These are phyloP conservation scores for Fusarium sp. DNA, from an alignment of 2,329 filamentous ascomycete genomes.

Conservation along the genomic window DNA sequence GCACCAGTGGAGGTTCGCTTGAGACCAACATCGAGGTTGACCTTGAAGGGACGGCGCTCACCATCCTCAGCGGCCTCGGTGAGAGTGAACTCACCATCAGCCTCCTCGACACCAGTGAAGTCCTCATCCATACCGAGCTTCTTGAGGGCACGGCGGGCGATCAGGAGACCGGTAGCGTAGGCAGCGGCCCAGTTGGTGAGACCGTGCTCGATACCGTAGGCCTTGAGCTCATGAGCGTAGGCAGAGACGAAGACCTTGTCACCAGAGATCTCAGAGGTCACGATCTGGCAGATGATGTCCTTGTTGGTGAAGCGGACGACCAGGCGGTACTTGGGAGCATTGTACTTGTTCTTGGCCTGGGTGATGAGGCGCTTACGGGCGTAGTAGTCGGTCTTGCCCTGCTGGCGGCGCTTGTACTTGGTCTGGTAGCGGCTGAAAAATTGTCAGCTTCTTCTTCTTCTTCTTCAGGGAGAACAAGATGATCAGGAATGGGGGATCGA, in stretches of 20 bases:
- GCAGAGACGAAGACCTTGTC: conserved; percentile 96
- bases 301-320: conserved; percentile 99
- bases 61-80: conserved; percentile 96
- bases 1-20: conserved; percentile 97
- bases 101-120: conserved; percentile 96
- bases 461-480: neutral
- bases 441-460: conserved; percentile 47
- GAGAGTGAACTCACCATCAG: conserved; percentile 94
- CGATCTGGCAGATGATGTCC: conserved; percentile 98
- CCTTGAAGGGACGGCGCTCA: conserved; percentile 99
- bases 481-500: conserved; percentile 36
- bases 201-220: conserved; percentile 98
- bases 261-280: conserved; percentile 94
- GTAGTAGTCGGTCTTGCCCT: conserved; percentile 99
- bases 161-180: conserved; percentile 95
- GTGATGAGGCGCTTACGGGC: conserved; percentile 99
- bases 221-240: conserved; percentile 97
- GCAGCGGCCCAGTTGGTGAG: conserved; percentile 99
- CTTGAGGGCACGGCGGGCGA: conserved; percentile 95
- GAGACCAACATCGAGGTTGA: conserved; percentile 97
- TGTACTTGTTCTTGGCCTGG: conserved; percentile 99
- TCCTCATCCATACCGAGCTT: conserved; percentile 96
- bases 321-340: conserved; percentile 99
- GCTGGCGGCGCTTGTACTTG: conserved; percentile 97
- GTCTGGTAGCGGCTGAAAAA: conserved; percentile 92